phyloP scores from a whole-genome alignment of 2,329 filamentous ascomycete genomes.

The Talaromyces sp. region DNA sequence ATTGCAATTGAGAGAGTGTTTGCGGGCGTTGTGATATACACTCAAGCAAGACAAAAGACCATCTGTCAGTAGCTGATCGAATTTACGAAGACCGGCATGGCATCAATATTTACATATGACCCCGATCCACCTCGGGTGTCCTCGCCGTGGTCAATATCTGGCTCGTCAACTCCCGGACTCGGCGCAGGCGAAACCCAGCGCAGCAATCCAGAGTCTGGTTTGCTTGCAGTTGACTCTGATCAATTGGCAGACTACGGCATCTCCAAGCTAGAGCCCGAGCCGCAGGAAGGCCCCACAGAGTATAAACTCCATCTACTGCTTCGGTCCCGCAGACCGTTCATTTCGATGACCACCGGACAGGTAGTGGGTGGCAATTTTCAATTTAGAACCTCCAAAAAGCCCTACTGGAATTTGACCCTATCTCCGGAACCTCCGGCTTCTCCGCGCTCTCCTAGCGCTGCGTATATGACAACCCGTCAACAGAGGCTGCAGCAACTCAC shows the following conservation, averaged over 20 bases:
- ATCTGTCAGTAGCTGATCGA: background rate
- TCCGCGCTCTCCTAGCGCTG: slow-evolving; percentile 35
- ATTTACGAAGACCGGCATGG: slow-evolving; percentile 53
- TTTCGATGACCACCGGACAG: slow-evolving; percentile 63
- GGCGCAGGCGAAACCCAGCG: slow-evolving; percentile 25
- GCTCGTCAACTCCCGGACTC: slow-evolving; percentile 39
- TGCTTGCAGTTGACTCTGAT: slow-evolving; percentile 39
- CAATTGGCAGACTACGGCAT: slow-evolving; percentile 58
- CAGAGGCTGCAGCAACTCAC: slow-evolving; percentile 85
- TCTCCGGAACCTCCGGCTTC: slow-evolving; percentile 18
- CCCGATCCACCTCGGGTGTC: slow-evolving; percentile 81
- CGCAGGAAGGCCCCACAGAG: slow-evolving; percentile 89
- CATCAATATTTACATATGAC: slow-evolving; percentile 94
- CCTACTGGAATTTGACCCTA: slow-evolving; percentile 29
- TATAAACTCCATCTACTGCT: slow-evolving; percentile 93
- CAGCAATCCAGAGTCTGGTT: slow-evolving; percentile 34
- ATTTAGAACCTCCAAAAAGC: slow-evolving; percentile 31
- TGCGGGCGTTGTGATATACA: background rate
- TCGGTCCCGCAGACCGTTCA: slow-evolving; percentile 70
- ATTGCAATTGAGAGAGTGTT: background rate
- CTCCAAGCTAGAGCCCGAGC: slow-evolving; percentile 79
- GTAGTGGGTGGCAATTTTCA: slow-evolving; percentile 53
- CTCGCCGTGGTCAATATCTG: slow-evolving; percentile 77
- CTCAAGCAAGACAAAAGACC: background rate
- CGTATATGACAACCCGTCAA: slow-evolving; percentile 69